These are phyloP conservation scores for Rutstroemia sp. DNA, from an alignment of 2,329 filamentous ascomycete genomes.

Conservation along the genomic window DNA sequence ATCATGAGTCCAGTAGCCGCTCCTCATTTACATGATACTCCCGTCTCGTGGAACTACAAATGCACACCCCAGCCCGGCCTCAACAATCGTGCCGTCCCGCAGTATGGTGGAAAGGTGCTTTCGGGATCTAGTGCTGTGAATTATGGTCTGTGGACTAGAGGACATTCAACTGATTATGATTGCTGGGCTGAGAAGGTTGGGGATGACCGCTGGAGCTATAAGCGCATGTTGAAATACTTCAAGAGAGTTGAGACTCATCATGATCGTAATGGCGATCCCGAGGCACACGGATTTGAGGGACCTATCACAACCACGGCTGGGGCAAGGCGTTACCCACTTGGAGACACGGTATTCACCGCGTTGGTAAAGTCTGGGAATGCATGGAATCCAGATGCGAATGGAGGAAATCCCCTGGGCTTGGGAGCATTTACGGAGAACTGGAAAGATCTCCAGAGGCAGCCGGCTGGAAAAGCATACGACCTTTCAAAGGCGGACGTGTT, in stretches of 20 bases:
- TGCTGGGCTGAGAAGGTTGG: slow-evolving; percentile 30
- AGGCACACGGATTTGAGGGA: neutral
- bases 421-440: neutral
- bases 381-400: neutral
- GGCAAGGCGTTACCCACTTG: neutral
- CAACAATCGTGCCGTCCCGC: neutral
- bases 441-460: slow-evolving; percentile 1
- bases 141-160: slow-evolving; percentile 22
- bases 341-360: neutral
- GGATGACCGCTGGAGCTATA: slow-evolving; percentile 15
- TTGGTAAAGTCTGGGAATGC: neutral
- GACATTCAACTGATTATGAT: slow-evolving; percentile 28
- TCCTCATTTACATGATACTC: neutral
- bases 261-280: neutral
- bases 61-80: neutral
- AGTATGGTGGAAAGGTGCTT: slow-evolving; percentile 27
- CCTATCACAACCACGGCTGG: neutral
- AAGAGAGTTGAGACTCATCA: slow-evolving; percentile 21
- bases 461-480: slow-evolving; percentile 19
- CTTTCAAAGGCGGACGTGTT: slow-evolving; percentile 41
- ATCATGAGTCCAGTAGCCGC: neutral
- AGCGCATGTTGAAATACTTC: slow-evolving; percentile 33
- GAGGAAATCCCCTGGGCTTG: slow-evolving; percentile 3
- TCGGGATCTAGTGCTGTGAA: slow-evolving; percentile 33
- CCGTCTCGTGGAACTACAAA: neutral